These are phyloP conservation scores for Arctium lappa DNA, from an alignment of 129 eudicot species.

Conservation along the genomic window DNA sequence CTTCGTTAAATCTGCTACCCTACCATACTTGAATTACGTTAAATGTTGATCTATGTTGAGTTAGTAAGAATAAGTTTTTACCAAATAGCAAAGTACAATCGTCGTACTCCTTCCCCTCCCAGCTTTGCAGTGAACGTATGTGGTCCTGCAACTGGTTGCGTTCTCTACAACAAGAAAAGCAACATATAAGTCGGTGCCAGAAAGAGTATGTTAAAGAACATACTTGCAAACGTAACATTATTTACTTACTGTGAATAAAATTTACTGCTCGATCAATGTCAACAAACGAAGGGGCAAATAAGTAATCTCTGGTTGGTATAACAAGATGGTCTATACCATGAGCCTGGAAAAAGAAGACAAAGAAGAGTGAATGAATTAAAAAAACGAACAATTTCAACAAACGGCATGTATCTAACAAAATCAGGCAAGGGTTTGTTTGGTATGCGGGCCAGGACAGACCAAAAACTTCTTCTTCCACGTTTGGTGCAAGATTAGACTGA, in stretches of 20 bases:
- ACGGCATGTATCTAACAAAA: neutral
- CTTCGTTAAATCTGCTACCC: no score
- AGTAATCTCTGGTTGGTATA: slow-evolving; percentile 90
- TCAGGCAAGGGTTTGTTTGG: neutral
- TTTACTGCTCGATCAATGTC: slow-evolving; percentile 77
- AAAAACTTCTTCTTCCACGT: neutral
- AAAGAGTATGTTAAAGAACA: neutral
- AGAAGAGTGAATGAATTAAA: neutral
- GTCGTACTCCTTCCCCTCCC: slow-evolving; percentile 96
- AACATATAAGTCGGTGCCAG: neutral
- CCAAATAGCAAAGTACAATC: slow-evolving; percentile 86
- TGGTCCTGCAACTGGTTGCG: slow-evolving; percentile 56
- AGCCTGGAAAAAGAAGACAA: slow-evolving; percentile 39
- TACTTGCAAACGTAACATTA: neutral
- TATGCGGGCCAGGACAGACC: neutral
- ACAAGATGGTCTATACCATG: slow-evolving; percentile 86
- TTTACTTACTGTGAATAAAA: slow-evolving; percentile 61
- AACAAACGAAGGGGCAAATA: slow-evolving; percentile 80
- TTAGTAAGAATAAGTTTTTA: slow-evolving; percentile 12
- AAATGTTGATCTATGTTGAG: neutral
- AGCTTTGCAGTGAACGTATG: slow-evolving; percentile 94
- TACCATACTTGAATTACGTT: neutral
- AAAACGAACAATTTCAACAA: neutral
- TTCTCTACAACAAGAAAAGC: slow-evolving; percentile 41
- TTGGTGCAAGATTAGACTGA: neutral